Conservation (phyloP, 2,329 filamentous ascomycete genomes). For the Fusarium sp. region DNA sequence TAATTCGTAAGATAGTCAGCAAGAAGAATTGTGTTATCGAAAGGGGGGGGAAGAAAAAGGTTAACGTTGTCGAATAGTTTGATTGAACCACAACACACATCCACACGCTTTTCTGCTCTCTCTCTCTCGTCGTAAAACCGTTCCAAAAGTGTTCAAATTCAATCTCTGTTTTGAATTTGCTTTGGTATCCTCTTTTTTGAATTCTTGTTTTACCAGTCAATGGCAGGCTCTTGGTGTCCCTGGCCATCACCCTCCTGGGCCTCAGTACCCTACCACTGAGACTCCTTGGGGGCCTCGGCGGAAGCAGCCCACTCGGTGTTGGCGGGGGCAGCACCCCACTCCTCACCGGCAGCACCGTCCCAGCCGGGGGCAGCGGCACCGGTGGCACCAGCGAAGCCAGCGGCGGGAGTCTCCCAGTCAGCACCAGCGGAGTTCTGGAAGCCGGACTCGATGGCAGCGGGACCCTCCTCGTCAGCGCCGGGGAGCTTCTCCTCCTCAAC, state of each 20-base stretch:
- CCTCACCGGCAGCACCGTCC: slow-evolving; percentile 67
- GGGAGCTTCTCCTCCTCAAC: slow-evolving; percentile 91
- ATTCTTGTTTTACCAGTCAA: slow-evolving; percentile 31
- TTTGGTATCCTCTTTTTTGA: slow-evolving; percentile 34
- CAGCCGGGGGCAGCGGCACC: slow-evolving; percentile 59
- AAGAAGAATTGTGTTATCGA: slow-evolving; percentile 33
- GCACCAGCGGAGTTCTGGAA: slow-evolving; percentile 69
- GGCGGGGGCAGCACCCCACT: slow-evolving; percentile 72
- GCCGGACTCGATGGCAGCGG: slow-evolving; percentile 80
- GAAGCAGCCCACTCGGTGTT: slow-evolving; percentile 76
- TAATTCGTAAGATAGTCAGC: slow-evolving; percentile 36
- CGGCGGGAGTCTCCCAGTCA: slow-evolving; percentile 88
- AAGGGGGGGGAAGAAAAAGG: slow-evolving; percentile 13
- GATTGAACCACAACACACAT: slow-evolving; percentile 38
- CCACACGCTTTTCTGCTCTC: slow-evolving; percentile 31
- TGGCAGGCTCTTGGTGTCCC: not conserved
- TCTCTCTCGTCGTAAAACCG: slow-evolving; percentile 26
- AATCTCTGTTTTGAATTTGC: slow-evolving; percentile 15
- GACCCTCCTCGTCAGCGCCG: slow-evolving; percentile 84
- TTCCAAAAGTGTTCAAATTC: slow-evolving; percentile 21
- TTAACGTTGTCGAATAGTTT: slow-evolving; percentile 39
- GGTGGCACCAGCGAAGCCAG: slow-evolving; percentile 72
- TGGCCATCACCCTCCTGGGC: slow-evolving; percentile 15
- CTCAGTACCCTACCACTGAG: slow-evolving; percentile 59
- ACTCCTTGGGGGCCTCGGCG: slow-evolving; percentile 64